Conservation (phyloP, 805 yeast genomes). For the Starmera amethionina region DNA sequence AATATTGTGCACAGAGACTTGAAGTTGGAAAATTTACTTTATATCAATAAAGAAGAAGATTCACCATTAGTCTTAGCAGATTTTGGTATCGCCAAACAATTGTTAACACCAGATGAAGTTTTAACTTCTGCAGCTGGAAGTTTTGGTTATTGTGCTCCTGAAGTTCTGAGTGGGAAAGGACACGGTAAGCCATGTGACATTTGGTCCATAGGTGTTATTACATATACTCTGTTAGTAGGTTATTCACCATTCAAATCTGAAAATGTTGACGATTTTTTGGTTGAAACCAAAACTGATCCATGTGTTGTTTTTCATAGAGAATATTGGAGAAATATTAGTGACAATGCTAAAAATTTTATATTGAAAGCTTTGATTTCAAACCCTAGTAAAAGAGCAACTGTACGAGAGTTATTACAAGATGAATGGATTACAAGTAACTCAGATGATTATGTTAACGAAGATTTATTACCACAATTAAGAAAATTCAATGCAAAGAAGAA, state of each 20-base stretch:
- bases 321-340: constrained; percentile 77
- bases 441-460: constrained; percentile 35
- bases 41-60: constrained; percentile 43
- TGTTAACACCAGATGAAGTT: constrained; percentile 49
- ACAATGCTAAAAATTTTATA: constrained; percentile 74
- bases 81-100: constrained; percentile 86
- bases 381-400: constrained; percentile 62
- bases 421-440: constrained; percentile 61
- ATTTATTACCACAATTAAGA: constrained; percentile 73
- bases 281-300: constrained; percentile 62
- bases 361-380: constrained; percentile 57
- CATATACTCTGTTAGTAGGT: constrained; percentile 85
- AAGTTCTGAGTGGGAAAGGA: constrained; percentile 69
- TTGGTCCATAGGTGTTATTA: constrained; percentile 91
- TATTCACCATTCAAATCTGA: constrained; percentile 89
- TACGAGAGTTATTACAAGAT: constrained; percentile 51
- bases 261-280: constrained; percentile 67
- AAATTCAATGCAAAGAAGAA: constrained; percentile 77
- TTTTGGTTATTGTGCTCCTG: constrained; percentile 96
- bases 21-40: constrained; percentile 88
- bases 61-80: constrained; percentile 84
- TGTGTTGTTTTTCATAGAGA: constrained; percentile 80
- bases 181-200: constrained; percentile 95
- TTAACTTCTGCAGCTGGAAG: constrained; percentile 78
- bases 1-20: constrained; percentile 90